Evolutionary conservation across 495 filamentous ascomycete species (phyloP), one percentile per base, ranked within the genome.

Genomic region (Penicillium chermesinum): DNA sequence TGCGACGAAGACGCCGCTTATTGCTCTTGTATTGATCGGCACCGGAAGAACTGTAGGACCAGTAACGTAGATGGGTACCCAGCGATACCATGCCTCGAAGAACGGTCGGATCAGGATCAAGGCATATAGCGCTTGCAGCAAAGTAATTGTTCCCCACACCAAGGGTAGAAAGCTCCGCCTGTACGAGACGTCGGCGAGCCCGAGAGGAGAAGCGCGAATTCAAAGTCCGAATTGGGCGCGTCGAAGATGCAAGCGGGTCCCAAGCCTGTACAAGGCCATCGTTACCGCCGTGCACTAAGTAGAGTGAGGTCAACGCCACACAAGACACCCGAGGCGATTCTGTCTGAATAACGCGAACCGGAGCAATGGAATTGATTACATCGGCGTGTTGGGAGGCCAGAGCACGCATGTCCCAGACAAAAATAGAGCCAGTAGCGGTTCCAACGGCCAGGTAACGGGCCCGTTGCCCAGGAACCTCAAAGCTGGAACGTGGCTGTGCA

Each of bases 191-290:
- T 46, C 87, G 83, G 40, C 87, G 81, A 34, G 90, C 86, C 8
- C 91, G 84, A 15, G 84, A 81, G 1, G 87, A 86, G 57, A 95
- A 93, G 8, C 88, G 84, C 0, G 89, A 91, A 50, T 95, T 93
- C 43, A 98, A 76, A 3, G 90, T 96, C 16, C 90, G 83, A 50
- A 97, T 79, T 0, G 91, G 89, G 18, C 82, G 78, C 8, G 78
- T 70, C 5, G 78, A 86, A 0, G 93, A 97, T 2, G 86, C 89
- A 18, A 98, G 69, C 16, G 88, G 89, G 72, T 98, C 93, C 94
- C 94, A 98, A 5, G 89, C 87, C 60, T 97, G 93, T 7, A 97
- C 91, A 7, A 97, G 79, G 8, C 93, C 91, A 63, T 98, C 93
- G 53, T 87, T 95, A 36, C 93, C 93, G 20, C 93, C 93, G 63